Evolutionary conservation across 1,139 yeast genomes (phyloP).

Genomic region (Geotrichum siamense): DNA sequence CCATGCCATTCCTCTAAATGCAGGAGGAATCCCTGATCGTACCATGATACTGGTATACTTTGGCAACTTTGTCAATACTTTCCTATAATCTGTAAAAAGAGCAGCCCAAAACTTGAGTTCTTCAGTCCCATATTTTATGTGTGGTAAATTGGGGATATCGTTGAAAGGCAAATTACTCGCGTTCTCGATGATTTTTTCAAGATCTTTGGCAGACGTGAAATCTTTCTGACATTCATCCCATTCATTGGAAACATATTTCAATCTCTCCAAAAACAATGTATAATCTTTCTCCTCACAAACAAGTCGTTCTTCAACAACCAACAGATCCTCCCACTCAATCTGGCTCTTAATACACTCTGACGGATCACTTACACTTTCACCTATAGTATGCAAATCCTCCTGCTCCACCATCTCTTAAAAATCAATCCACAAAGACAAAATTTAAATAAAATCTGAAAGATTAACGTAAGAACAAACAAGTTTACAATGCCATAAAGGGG

Average conservation of each 20-base stretch:
- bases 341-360: too few relatives aligned
- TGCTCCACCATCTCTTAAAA: too few relatives aligned
- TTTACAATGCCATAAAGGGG: too few relatives aligned
- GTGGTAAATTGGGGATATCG: constrained; percentile 26
- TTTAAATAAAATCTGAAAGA: too few relatives aligned
- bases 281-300: constrained; percentile 9
- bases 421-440: too few relatives aligned
- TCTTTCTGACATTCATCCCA: constrained; percentile 11
- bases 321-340: constrained; percentile 15
- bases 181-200: constrained; percentile 13
- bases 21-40: constrained; percentile 36
- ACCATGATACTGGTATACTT: constrained; percentile 30
- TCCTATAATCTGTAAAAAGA: constrained; percentile 32
- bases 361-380: too few relatives aligned
- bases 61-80: constrained; percentile 30
- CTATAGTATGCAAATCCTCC: too few relatives aligned
- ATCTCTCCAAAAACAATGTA: constrained; percentile 13
- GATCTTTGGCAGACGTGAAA: constrained; percentile 4
- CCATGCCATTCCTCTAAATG: constrained; percentile 38
- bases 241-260: constrained; percentile 13
- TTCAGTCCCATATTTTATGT: constrained; percentile 20
- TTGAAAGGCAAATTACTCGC: constrained; percentile 20
- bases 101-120: constrained; percentile 36
- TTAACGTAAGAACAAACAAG: too few relatives aligned
- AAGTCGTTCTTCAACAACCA: constrained; percentile 13